Evolutionary conservation across 2,329 filamentous ascomycete genomes (phyloP).

Genomic region (Fusarium sp.): DNA sequence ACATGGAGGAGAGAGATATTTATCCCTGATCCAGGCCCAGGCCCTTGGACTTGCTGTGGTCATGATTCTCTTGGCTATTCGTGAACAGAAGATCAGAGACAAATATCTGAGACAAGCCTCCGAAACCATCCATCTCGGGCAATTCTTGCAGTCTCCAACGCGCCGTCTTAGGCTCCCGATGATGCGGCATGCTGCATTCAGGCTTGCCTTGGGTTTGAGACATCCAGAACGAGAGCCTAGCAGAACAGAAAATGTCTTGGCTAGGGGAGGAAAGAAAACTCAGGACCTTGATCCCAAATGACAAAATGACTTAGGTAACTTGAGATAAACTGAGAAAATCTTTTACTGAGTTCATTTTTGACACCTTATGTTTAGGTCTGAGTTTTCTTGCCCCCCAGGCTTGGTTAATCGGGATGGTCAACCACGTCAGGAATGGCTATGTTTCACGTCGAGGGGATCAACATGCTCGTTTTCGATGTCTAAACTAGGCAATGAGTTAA

Average conservation of each 20-base stretch:
- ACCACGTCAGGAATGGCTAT: background rate
- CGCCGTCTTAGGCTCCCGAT: background rate
- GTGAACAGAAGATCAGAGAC: background rate
- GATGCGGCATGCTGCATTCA: conserved; percentile 1
- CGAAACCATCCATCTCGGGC: conserved; percentile 8
- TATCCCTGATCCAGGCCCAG: background rate
- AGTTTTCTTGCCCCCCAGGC: no score
- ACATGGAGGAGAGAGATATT: conserved; percentile 2
- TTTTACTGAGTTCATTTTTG: no score
- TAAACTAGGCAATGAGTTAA: background rate
- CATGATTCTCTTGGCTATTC: background rate
- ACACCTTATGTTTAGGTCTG: no score
- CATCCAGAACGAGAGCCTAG: background rate
- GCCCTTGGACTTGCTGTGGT: background rate
- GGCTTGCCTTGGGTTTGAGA: background rate
- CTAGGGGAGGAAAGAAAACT: no score
- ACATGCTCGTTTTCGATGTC: background rate
- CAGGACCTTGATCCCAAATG: no score
- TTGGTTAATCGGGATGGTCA: background rate
- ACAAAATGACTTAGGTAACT: no score
- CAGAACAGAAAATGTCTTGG: background rate
- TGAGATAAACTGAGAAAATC: no score
- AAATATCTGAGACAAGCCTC: background rate
- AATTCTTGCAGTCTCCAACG: background rate
- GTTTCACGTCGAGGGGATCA: conserved; percentile 3